These are phyloP conservation scores for Pichia sp. DNA, from an alignment of 1,139 yeast species.

Conservation along the genomic window DNA sequence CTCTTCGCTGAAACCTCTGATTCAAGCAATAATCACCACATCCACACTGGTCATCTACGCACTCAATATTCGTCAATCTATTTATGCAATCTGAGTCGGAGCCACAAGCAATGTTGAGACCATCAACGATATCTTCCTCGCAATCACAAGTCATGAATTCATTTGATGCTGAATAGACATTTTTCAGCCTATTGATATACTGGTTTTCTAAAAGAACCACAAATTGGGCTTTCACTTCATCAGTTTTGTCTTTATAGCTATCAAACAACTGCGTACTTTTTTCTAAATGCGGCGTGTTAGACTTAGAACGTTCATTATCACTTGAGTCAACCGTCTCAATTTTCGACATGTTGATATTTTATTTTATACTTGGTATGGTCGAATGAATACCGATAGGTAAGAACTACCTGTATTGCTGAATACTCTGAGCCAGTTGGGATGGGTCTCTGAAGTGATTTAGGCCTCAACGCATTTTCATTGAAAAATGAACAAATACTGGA, in stretches of 20 bases:
- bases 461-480: neutral
- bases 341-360: neutral
- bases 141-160: constrained; percentile 87
- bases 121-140: constrained; percentile 39
- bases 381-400: neutral
- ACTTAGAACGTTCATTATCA: constrained; percentile 12
- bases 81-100: constrained; percentile 88
- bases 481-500: neutral
- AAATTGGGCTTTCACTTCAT: constrained; percentile 65
- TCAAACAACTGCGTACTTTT: constrained; percentile 35
- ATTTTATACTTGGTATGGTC: neutral
- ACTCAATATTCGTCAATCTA: constrained; percentile 86
- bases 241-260: constrained; percentile 55
- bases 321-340: neutral
- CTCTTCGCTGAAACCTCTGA: constrained; percentile 75
- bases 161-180: constrained; percentile 29
- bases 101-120: constrained; percentile 68
- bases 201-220: constrained; percentile 52
- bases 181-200: constrained; percentile 39
- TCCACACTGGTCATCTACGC: constrained; percentile 64
- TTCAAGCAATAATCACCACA: constrained; percentile 83
- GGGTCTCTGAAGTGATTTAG: neutral
- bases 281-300: constrained; percentile 22
- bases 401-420: neutral
- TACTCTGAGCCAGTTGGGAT: too few species aligned